These are phyloP conservation scores for Sarocladiaceae sp. DNA, from an alignment of 2,329 filamentous ascomycete species.

Conservation along the genomic window DNA sequence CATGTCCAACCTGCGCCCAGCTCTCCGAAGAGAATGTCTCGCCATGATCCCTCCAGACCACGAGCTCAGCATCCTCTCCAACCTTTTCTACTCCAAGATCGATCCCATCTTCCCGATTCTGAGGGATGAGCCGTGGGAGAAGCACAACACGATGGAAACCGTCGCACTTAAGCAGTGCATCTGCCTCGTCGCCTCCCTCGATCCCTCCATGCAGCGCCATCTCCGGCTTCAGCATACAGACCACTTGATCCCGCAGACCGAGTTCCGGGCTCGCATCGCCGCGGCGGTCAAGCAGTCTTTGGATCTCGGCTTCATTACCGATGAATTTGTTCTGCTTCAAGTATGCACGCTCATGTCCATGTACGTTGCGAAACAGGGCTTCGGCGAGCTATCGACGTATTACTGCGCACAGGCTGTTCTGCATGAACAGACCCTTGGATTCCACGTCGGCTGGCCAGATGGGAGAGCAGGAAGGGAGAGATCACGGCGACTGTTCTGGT, in stretches of 20 bases:
- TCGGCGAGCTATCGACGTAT: slow-evolving; percentile 14
- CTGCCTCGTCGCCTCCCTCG: slow-evolving; percentile 16
- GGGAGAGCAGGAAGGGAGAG: slow-evolving; percentile 14
- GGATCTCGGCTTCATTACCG: slow-evolving; percentile 14
- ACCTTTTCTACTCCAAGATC: slow-evolving; percentile 16
- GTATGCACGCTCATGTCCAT: slow-evolving; percentile 15
- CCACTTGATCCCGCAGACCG: slow-evolving; percentile 11
- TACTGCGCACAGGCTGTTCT: slow-evolving; percentile 18
- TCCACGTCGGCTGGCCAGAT: slow-evolving; percentile 18
- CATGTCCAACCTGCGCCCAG: slow-evolving; percentile 13
- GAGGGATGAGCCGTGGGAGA: slow-evolving; percentile 15
- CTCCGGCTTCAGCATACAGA: slow-evolving; percentile 12
- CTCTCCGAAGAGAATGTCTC: slow-evolving; percentile 14
- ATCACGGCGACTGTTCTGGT: slow-evolving; percentile 18
- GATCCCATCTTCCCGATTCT: slow-evolving; percentile 18
- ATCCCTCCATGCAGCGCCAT: slow-evolving; percentile 14
- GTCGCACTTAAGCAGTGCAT: slow-evolving; percentile 17
- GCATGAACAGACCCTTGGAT: slow-evolving; percentile 18
- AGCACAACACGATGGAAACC: slow-evolving; percentile 14
- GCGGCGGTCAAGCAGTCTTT: slow-evolving; percentile 13
- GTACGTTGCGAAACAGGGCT: slow-evolving; percentile 13
- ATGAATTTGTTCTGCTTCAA: slow-evolving; percentile 14
- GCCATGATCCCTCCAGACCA: slow-evolving; percentile 12
- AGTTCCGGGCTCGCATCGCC: slow-evolving; percentile 13
- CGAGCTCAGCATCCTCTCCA: slow-evolving; percentile 11